Evolutionary conservation across 345 rosid genomes (phyloP), one percentile per base, ranked within the genome.

Genomic region (Eucalyptus curtisii): DNA sequence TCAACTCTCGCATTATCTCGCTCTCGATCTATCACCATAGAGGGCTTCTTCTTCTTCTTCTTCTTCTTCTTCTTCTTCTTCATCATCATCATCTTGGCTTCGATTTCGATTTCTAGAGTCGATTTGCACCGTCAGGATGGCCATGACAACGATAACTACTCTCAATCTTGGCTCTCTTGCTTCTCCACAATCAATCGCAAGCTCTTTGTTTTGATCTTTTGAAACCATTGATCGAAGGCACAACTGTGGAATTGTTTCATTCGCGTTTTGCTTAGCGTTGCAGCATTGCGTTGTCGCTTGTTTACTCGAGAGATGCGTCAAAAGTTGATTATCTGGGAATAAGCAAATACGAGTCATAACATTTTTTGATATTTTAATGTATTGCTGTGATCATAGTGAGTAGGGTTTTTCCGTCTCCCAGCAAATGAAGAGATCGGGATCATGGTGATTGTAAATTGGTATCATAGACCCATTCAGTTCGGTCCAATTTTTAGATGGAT

Each of bases 101-200:
- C 45, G 7, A 71, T 71, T 37, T 71, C 8, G 13, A 71, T 71
- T 19, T 42, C 81, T 13, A 42, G 8, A 71, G 81, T 37, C 24
- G 25, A 71, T 71, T 3, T 7, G 47, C 24, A 14, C 8, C 3
- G 2, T 37, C 7, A 8, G 2, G 17, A 40, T 87, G 81, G 37
- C 81, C 9, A 33, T 8, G 1, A 44, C 76, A 11, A 50, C 89
- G 90, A 86, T 95, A 22, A 47, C 92, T 17, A 52, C 81, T 95
- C 95, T 81, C 97, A 10, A 22, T 71, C 81, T 10, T 22, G 95
- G 92, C 94, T 97, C 19, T 89, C 92, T 7, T 95, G 93, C 88
- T 94, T 92, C 93, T 92, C 96, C 52, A 91, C 97, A 61, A 90
- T 94, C 91, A 89, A 93, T 89, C 94, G 93, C 89, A 94, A 49